Evolutionary conservation across 2,329 filamentous ascomycete genomes (phyloP).

Genomic region (Mycosphaerella sp.): DNA sequence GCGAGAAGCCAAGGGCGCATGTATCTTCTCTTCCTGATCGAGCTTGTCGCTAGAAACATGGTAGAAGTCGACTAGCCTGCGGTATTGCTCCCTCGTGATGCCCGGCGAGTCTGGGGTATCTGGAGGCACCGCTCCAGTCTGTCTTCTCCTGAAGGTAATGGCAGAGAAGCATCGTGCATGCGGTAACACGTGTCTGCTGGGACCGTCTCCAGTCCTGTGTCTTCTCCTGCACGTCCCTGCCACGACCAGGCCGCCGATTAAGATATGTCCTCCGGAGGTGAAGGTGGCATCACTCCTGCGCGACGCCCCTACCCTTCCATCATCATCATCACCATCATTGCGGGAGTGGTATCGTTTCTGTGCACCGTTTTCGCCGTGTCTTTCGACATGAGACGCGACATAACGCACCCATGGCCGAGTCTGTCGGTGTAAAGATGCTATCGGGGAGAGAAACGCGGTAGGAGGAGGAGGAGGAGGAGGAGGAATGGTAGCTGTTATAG

Average conservation of each 20-base stretch:
- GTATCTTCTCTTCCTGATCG: conserved; percentile 1
- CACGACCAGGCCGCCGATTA: conserved; percentile 48
- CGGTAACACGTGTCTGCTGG: background rate
- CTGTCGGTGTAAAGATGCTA: conserved; percentile 1
- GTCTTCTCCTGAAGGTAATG: background rate
- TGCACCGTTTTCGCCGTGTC: background rate
- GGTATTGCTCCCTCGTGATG: conserved; percentile 41
- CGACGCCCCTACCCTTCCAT: background rate
- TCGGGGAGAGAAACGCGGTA: conserved; percentile 3
- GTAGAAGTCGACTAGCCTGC: conserved; percentile 46
- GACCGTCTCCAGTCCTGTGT: conserved; percentile 31
- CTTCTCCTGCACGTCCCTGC: conserved; percentile 46
- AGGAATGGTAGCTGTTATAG: conserved; percentile 31
- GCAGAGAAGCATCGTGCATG: background rate
- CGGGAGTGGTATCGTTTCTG: conserved; percentile 8
- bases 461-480: conserved; percentile 1
- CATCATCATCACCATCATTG: conserved; percentile 17
- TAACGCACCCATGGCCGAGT: background rate
- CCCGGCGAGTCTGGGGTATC: conserved; percentile 12
- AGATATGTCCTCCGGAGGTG: conserved; percentile 44
- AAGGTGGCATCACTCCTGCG: conserved; percentile 13
- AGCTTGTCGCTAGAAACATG: conserved; percentile 14
- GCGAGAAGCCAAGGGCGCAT: conserved; percentile 27
- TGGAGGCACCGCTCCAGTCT: background rate
- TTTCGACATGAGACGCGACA: background rate